Evolutionary conservation across 2,329 filamentous ascomycete genomes (phyloP).

Genomic region (Paraphoma sp.): DNA sequence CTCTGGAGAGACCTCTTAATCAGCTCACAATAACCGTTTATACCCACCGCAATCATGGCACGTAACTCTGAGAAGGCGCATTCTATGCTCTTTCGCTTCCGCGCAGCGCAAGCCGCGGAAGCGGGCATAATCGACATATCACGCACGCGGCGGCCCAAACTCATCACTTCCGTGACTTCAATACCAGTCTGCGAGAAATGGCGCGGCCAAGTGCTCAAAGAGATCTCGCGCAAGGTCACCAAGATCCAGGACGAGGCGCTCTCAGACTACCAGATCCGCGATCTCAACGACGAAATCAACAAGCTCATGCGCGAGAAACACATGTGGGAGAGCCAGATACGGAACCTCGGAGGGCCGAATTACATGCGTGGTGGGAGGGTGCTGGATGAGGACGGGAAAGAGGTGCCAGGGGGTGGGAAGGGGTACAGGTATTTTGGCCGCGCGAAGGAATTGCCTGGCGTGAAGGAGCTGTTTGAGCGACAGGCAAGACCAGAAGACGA

Average conservation of each 20-base stretch:
- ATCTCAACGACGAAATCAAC: constrained; percentile 99
- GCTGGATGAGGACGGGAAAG: constrained; percentile 63
- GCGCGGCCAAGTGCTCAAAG: constrained; percentile 96
- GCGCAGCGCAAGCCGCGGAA: constrained; percentile 94
- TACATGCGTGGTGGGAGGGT: constrained; percentile 77
- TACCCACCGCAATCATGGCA: constrained; percentile 60
- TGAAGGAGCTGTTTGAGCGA: constrained; percentile 76
- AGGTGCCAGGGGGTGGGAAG: constrained; percentile 73
- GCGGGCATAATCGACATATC: constrained; percentile 94
- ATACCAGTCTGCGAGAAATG: constrained; percentile 95
- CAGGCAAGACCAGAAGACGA: constrained; percentile 48
- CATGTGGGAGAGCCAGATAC: constrained; percentile 98
- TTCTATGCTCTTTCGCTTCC: constrained; percentile 99
- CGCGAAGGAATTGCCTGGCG: constrained; percentile 86
- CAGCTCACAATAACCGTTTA: constrained; percentile 2
- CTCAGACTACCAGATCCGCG: constrained; percentile 96
- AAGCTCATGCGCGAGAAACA: constrained; percentile 98
- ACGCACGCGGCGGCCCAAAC: constrained; percentile 86
- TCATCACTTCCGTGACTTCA: constrained; percentile 83
- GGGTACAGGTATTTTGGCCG: constrained; percentile 88
- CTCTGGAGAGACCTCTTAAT: not conserved
- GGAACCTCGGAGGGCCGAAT: constrained; percentile 94
- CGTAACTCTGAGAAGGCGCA: constrained; percentile 98
- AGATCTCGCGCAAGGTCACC: constrained; percentile 95
- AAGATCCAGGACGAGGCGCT: constrained; percentile 91